Percentiles rank a stretch among this genome's conserved stretches.
Evolutionary conservation across 108 stramenopile genomes (phyloP).

Genomic region (Cylindrotheca closterium): DNA sequence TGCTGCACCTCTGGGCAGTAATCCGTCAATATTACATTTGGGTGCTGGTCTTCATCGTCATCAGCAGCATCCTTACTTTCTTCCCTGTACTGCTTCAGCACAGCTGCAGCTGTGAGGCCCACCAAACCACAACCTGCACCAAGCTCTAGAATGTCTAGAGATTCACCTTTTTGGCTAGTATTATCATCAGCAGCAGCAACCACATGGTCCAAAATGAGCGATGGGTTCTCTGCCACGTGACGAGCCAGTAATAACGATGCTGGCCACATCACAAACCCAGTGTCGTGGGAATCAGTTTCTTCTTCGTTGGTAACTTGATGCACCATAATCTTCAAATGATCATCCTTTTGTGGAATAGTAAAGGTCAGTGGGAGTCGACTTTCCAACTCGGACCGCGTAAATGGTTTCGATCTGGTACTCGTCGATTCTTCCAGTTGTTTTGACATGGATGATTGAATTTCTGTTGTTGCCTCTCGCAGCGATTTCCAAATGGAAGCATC

Average conservation of each 20-base stretch:
- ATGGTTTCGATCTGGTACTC: neutral
- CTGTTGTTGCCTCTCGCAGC: neutral
- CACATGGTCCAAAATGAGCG: neutral
- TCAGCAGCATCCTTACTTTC: slow-evolving; percentile 4
- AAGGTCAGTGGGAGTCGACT: slow-evolving; percentile 3
- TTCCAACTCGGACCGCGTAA: neutral
- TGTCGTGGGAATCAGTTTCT: slow-evolving; percentile 10
- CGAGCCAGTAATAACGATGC: slow-evolving; percentile 4
- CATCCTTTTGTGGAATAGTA: neutral
- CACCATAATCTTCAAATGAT: slow-evolving; percentile 11
- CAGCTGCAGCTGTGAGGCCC: slow-evolving; percentile 4
- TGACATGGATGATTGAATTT: slow-evolving; percentile 6
- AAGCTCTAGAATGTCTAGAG: slow-evolving; percentile 4
- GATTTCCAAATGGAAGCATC: no score
- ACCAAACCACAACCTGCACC: slow-evolving; percentile 15
- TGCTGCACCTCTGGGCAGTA: slow-evolving; percentile 2
- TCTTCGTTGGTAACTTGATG: slow-evolving; percentile 10
- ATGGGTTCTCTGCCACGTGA: slow-evolving; percentile 2
- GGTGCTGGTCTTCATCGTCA: slow-evolving; percentile 10
- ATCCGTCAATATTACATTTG: slow-evolving; percentile 13
- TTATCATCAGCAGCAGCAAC: no score
- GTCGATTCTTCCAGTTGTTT: slow-evolving; percentile 8
- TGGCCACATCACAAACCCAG: slow-evolving; percentile 13
- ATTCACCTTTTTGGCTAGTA: no score
- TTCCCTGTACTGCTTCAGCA: slow-evolving; percentile 2